Evolutionary conservation across 2,329 filamentous ascomycete genomes (phyloP), one percentile per base, ranked within the genome.

Genomic region (Fusarium dimerum): DNA sequence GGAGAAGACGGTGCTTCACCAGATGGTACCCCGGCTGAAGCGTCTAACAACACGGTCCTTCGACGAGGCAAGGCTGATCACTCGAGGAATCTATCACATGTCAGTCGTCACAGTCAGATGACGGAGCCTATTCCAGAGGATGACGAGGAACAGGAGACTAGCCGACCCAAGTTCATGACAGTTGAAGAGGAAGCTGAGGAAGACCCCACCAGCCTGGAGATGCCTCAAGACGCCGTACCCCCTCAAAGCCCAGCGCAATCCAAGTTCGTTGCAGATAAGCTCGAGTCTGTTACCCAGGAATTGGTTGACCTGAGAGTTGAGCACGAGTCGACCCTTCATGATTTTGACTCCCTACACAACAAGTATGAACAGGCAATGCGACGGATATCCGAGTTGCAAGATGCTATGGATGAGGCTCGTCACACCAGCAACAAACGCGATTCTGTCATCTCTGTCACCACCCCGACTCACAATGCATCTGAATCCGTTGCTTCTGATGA

Each of bases 311-410:
- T 99, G 47, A 88, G 90, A 15, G 87, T 95, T 40, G 92, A 97
- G 71, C 94, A 99, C 64, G 93, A 97, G 69, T 78, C 81, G 9
- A 93, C 91, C 0, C 69, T 96, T 16, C 86, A 81, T 57, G 91
- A 97, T 52, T 93, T 87, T 63, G 89, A 95, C 58, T 74, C 85
- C 43, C 85, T 99, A 26, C 86, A 92, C 51, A 80, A 85, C 61
- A 97, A 96, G 71, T 99, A 99, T 63, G 90, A 96, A 66, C 88
- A 96, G 65, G 89, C 92, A 6, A 77, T 99, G 56, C 87, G 87
- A 44, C 86, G 89, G 10, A 72, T 99, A 40, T 87, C 90, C 6
- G 89, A 94, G 68, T 79, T 97, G 44, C 92, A 96, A 69, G 93
- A 97, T 67, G 82, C 84, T 29, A 79, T 92, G 36, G 90, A 96